Base-by-base conservation (phyloP, 2,329 filamentous ascomycete genomes). In the Botrytis elliptica region DNA sequence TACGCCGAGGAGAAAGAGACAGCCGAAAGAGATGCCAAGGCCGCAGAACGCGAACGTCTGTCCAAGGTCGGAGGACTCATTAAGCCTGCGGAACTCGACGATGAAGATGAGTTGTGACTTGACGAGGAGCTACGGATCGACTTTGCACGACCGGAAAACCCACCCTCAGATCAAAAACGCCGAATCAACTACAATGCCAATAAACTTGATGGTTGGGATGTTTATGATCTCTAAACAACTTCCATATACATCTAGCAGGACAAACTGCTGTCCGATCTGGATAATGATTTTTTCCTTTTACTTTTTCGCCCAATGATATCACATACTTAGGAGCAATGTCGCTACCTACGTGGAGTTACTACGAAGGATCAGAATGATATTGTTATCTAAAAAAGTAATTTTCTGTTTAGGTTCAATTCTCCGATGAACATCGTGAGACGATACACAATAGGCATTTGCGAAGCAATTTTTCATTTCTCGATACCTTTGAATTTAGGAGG, bases 1-100 rank as follows among this genome's bases (percentile, higher is more conserved):
- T 99, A 92, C 83, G 90, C 93, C 6, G 95, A 97, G 74, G 96
- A 99, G 83, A 94, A 97, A 83, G 96, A 99, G 83, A 92, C 97
- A 83, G 94, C 94, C 76, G 92, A 95, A 75, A 90, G 90, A 77
- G 93, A 95, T 79, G 93, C 93, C 65, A 94, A 95, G 82, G 91
- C 92, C 67, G 93, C 94, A 36, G 97, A 99, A 82, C 91, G 95
- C 79, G 94, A 98, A 84, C 92, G 95, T 78, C 91, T 93, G 76
- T 93, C 95, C 85, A 98, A 97, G 87, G 94, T 99, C 73, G 95
- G 96, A 78, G 96, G 97, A 80, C 87, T 99, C 75, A 87, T 99
- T 80, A 98, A 99, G 87, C 97, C 96, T 68, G 96, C 94, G n/a
- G 96, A 99, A 83, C 89, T 99, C 81, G 95, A 94, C 70, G 90